Base-by-base conservation (phyloP, 2,329 filamentous ascomycete genomes). In the Cercospora sesami region DNA sequence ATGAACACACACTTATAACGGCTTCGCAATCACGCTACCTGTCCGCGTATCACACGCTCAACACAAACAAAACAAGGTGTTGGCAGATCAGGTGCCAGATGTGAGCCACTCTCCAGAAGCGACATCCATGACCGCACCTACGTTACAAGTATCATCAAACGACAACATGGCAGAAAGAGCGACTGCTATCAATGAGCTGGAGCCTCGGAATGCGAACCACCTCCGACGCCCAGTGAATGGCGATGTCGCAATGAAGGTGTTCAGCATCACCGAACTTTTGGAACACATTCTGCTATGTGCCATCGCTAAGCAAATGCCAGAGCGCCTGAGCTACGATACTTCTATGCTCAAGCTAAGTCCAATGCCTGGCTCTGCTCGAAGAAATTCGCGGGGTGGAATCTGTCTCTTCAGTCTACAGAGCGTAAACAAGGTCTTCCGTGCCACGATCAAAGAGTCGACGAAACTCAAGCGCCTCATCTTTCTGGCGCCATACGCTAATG, bases 401-500 rank as follows among this genome's bases (percentile, higher is more conserved):
- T 58, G 53, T 12, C 53, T 58, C 6, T 58, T 58, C 30, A 10
- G 28, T 5, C 30, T 58, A 7, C 53, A 58, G 16, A 3, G 12
- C 16, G 53, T 58, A 1, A 51, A 59, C 30, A 21, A n/a, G 18
- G 23, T 14, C 26, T 53, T 21, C 10, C 14, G 8, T n/a, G n/a
- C 2, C 12, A 5, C 23, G 10, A 65, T 65, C 28, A n/a, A 5
- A 16, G 63, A 36, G 12, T 65, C 63, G 8, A 5, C 21, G 6
- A 60, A 45, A 30, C 57, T 65, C 5, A 60, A 39, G 26, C 63
- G 33, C 5, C 14, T 65, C 4, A 60, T 65, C 21, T 65, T 16
- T 3, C 53, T 31, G 7, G 53, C 23, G 12, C 53, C 14, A 4
- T 57, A 57, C 26, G 12, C 0, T 4, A 57, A 57, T 21, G 10